Percentiles rank a stretch among this genome's conserved stretches.
Evolutionary conservation across 176 grass and related monocot genomes (phyloP).

Genomic region (Oryza glaberrima): DNA sequence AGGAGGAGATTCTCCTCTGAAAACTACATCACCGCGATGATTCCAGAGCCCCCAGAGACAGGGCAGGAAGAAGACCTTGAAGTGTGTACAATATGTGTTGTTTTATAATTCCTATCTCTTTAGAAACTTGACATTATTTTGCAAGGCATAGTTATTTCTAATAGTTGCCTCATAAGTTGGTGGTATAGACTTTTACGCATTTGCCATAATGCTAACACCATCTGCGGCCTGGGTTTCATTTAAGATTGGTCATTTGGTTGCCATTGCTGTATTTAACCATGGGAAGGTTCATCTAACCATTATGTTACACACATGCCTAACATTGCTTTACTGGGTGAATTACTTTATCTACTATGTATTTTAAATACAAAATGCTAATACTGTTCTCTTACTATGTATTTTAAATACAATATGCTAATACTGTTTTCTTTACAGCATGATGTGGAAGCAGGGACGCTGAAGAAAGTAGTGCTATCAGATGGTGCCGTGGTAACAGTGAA

Average conservation of each 20-base stretch:
- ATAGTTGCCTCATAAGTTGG: not conserved
- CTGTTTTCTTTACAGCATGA: conserved; percentile 66
- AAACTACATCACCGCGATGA: too few species aligned
- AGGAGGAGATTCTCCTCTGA: too few species aligned
- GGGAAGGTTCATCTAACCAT: not conserved
- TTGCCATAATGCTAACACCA: not conserved
- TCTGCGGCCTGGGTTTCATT: not conserved
- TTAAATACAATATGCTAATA: conserved; percentile 1
- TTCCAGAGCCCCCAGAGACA: too few species aligned
- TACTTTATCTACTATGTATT: not conserved
- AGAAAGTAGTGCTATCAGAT: conserved; percentile 93
- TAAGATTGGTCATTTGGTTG: conserved; percentile 5
- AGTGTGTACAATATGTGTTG: not conserved
- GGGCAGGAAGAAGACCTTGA: too few species aligned
- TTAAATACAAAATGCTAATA: conserved; percentile 6
- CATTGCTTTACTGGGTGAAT: not conserved
- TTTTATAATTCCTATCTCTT: not conserved
- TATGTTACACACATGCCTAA: not conserved
- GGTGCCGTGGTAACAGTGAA: conserved; percentile 87
- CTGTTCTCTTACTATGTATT: not conserved
- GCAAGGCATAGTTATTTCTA: not conserved
- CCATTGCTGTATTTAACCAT: not conserved
- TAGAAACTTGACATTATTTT: not conserved
- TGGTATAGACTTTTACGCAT: not conserved
- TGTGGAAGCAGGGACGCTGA: conserved; percentile 84